Evolutionary conservation across 345 rosid genomes (phyloP).

Genomic region (Salix suchowensis): DNA sequence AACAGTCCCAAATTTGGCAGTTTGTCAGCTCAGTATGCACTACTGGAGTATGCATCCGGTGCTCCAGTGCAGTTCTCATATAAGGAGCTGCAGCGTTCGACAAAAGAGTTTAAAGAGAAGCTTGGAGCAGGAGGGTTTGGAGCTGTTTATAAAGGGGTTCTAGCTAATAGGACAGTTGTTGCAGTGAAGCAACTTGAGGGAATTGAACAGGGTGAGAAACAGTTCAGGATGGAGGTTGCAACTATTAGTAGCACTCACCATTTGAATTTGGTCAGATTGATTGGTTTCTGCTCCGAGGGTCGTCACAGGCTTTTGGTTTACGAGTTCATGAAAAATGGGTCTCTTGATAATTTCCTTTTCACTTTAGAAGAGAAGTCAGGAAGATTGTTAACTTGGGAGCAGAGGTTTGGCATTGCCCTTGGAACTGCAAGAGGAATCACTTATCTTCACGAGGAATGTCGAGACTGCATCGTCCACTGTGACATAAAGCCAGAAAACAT

Average conservation of each 20-base stretch:
- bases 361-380: constrained; percentile 6
- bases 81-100: constrained; percentile 18
- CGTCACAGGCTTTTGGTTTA: constrained; percentile 31
- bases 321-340: constrained; percentile 30
- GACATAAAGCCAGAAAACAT: constrained; percentile 34
- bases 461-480: constrained; percentile 32
- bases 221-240: constrained; percentile 33
- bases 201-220: constrained; percentile 30
- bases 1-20: constrained; percentile 36
- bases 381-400: constrained; percentile 17
- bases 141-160: constrained; percentile 21
- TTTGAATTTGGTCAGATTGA: constrained; percentile 28
- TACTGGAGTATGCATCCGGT: constrained; percentile 66
- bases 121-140: constrained; percentile 29
- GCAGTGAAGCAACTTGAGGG: constrained; percentile 32
- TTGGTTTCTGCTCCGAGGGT: constrained; percentile 30
- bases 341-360: constrained; percentile 26
- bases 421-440: constrained; percentile 35
- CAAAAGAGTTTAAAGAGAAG: constrained; percentile 28
- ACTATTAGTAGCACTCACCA: constrained; percentile 33
- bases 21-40: constrained; percentile 47
- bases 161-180: constrained; percentile 19
- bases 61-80: constrained; percentile 36
- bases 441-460: constrained; percentile 33
- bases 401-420: constrained; percentile 19